Conservation (phyloP, 495 filamentous ascomycete genomes). For the Penicillium paxilli region DNA sequence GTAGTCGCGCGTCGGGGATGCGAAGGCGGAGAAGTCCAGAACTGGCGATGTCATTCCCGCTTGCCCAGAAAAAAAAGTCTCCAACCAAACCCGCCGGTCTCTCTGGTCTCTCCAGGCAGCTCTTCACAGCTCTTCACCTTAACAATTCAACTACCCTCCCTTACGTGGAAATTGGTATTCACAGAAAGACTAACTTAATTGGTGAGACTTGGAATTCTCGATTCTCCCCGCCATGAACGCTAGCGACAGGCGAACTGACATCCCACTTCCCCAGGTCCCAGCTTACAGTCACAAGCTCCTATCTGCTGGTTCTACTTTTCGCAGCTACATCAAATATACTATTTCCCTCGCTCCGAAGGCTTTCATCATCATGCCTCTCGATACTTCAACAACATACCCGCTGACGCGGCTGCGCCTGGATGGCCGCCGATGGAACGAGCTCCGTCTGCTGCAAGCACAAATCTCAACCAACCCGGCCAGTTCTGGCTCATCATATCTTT, state of each 20-base stretch:
- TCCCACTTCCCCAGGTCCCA: conserved; percentile 5
- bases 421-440: conserved; percentile 96
- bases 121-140: too few species aligned
- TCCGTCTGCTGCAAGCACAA: conserved; percentile 83
- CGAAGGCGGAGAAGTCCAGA: conserved; percentile 14
- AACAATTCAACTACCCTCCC: too few species aligned
- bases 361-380: conserved; percentile 72
- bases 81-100: too few species aligned
- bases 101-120: too few species aligned
- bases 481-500: conserved; percentile 85
- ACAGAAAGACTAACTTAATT: too few species aligned
- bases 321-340: too few species aligned
- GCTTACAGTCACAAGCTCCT: too few species aligned
- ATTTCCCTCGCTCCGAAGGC: too few species aligned
- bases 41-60: conserved; percentile 24
- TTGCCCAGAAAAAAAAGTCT: conserved; percentile 19
- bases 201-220: too few species aligned
- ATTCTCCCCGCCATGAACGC: too few species aligned
- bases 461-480: conserved; percentile 88
- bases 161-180: too few species aligned
- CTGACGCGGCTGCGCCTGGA: conserved; percentile 87
- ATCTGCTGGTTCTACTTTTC: too few species aligned
- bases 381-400: conserved; percentile 78
- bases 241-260: conserved; percentile 1
- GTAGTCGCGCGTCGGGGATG: neutral